Conservation (phyloP, 2,329 filamentous ascomycete species). For the Aspergillus fumigatiaffinis region DNA sequence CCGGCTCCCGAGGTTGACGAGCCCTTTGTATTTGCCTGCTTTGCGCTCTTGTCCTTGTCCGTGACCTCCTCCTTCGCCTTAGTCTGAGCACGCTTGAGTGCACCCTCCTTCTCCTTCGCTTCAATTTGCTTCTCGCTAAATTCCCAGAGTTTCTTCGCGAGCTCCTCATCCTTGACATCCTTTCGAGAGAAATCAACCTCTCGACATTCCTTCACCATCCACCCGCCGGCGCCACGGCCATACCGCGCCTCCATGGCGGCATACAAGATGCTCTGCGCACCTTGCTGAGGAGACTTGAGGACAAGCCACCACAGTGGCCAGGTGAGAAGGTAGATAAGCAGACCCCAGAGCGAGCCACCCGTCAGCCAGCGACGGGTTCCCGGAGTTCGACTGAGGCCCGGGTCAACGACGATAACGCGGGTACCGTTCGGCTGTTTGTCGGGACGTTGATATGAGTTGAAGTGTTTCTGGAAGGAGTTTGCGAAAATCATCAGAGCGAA, state of each 20-base stretch:
- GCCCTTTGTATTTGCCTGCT: slow-evolving; percentile 14
- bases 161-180: slow-evolving; percentile 72
- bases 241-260: slow-evolving; percentile 78
- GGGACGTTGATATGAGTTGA: slow-evolving; percentile 77
- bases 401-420: slow-evolving; percentile 81
- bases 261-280: slow-evolving; percentile 80
- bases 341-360: slow-evolving; percentile 74
- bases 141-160: slow-evolving; percentile 85
- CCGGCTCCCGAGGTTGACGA: slow-evolving; percentile 6
- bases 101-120: slow-evolving; percentile 73
- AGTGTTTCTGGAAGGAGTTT: slow-evolving; percentile 85
- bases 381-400: slow-evolving; percentile 77
- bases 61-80: slow-evolving; percentile 46
- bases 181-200: slow-evolving; percentile 66
- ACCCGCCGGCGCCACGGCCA: slow-evolving; percentile 62
- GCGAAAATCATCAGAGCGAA: slow-evolving; percentile 87
- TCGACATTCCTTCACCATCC: slow-evolving; percentile 83
- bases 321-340: slow-evolving; percentile 69
- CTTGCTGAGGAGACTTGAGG: slow-evolving; percentile 77
- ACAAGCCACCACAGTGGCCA: slow-evolving; percentile 85
- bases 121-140: slow-evolving; percentile 82
- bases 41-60: slow-evolving; percentile 25
- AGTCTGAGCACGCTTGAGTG: slow-evolving; percentile 55
- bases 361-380: slow-evolving; percentile 85
- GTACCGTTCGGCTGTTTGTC: slow-evolving; percentile 79